phyloP scores from a whole-genome alignment of 345 rosid genomes.

The Dipteronia dyeriana region DNA sequence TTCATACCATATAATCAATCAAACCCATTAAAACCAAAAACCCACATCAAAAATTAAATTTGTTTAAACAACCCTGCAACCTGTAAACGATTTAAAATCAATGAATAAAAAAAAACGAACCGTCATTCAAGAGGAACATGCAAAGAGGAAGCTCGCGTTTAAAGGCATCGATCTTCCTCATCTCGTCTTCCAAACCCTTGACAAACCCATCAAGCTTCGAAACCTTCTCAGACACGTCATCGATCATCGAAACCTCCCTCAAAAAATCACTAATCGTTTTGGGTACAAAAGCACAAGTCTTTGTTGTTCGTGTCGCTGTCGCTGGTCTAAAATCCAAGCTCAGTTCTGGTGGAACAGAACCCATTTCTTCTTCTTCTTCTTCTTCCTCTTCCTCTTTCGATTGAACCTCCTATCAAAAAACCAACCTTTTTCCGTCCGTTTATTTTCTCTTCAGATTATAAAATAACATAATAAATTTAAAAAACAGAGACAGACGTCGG shows the following conservation, averaged over 20 bases:
- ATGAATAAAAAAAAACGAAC: conserved; percentile 37
- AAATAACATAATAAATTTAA: neutral
- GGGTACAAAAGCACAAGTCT: conserved; percentile 33
- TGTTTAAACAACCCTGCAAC: neutral
- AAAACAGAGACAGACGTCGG: conserved; percentile 1
- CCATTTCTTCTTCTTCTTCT: conserved; percentile 35
- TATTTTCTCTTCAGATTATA: neutral
- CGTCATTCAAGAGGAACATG: conserved; percentile 74
- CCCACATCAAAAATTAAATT: neutral
- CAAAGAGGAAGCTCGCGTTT: conserved; percentile 87
- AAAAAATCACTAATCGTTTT: conserved; percentile 56
- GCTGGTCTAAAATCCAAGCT: conserved; percentile 62
- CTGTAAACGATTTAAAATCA: neutral
- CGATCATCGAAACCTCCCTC: conserved; percentile 49
- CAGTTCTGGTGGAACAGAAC: conserved; percentile 63
- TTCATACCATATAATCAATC: conserved; percentile 2
- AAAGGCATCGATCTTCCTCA: conserved; percentile 74
- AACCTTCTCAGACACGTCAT: conserved; percentile 41
- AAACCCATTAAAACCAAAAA: conserved; percentile 11
- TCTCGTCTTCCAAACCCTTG: conserved; percentile 66
- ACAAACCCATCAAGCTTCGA: conserved; percentile 54
- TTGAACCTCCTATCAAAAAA: neutral
- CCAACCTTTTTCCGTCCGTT: neutral
- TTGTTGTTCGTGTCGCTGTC: neutral
- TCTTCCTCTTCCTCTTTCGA: neutral